Conservation (phyloP, 2,329 filamentous ascomycete species). For the Paecilomyces variotii region DNA sequence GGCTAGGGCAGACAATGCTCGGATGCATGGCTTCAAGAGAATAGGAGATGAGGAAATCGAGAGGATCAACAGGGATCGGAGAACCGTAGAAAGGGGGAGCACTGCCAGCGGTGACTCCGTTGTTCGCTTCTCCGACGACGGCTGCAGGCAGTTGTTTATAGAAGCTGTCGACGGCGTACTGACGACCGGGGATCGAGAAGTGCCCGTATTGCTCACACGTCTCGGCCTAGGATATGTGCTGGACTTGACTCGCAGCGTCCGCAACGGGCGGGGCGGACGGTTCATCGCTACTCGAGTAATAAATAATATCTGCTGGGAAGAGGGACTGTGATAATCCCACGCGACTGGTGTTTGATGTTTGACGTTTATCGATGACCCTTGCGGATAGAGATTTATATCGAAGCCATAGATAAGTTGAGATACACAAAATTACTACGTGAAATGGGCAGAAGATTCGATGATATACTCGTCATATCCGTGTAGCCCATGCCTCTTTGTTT, state of each 20-base stretch:
- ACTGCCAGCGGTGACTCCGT: constrained; percentile 24
- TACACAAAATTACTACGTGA: not conserved
- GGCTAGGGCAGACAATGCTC: constrained; percentile 53
- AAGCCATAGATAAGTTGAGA: not conserved
- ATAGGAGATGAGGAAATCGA: constrained; percentile 34
- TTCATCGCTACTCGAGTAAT: constrained; percentile 15
- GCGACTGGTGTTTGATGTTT: not conserved
- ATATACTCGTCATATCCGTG: not conserved
- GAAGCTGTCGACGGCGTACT: constrained; percentile 5
- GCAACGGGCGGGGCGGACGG: constrained; percentile 19
- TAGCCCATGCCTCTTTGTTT: not conserved
- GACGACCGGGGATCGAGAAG: constrained; percentile 22
- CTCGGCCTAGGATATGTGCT: constrained; percentile 9
- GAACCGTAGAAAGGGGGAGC: constrained; percentile 28
- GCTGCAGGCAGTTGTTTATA: constrained; percentile 13
- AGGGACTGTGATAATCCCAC: not conserved
- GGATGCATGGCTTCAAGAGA: constrained; percentile 64
- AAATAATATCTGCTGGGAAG: not conserved
- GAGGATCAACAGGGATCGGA: constrained; percentile 29
- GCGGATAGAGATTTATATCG: not conserved
- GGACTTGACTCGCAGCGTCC: constrained; percentile 10
- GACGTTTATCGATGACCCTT: not conserved
- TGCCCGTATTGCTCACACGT: constrained; percentile 26
- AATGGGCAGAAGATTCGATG: not conserved
- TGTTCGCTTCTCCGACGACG: constrained; percentile 13